Evolutionary conservation across 176 grass and related monocot genomes (phyloP).

Genomic region (Aegilops longissima): DNA sequence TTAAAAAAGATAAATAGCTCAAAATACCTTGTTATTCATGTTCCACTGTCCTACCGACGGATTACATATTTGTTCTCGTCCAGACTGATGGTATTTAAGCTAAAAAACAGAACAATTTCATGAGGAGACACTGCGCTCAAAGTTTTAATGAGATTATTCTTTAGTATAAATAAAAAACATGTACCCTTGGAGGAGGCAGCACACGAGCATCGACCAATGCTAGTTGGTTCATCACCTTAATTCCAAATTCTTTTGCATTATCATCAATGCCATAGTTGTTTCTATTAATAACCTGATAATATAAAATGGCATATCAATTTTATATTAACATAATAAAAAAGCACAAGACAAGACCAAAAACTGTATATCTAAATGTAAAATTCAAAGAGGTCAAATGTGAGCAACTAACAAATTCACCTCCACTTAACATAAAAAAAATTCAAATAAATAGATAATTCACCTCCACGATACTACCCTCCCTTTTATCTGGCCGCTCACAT

Average conservation of each 20-base stretch:
- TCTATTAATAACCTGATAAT: constrained; percentile 43
- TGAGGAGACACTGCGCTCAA: background rate
- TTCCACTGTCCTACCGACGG: constrained; percentile 82
- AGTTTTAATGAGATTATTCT: background rate
- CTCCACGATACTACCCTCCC: constrained; percentile 52
- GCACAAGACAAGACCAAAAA: background rate
- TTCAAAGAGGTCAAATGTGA: background rate
- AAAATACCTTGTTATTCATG: constrained; percentile 74
- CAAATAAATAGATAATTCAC: constrained; percentile 18
- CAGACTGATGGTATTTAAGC: constrained; percentile 87
- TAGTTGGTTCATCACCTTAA: constrained; percentile 52
- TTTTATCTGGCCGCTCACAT: constrained; percentile 50
- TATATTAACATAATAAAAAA: background rate
- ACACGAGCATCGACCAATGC: constrained; percentile 66
- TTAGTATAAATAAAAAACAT: background rate
- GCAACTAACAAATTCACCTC: constrained; percentile 46
- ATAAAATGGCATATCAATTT: background rate
- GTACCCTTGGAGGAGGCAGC: constrained; percentile 65
- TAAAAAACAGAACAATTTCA: constrained; percentile 21
- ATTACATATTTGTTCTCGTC: constrained; percentile 53
- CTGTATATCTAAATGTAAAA: background rate
- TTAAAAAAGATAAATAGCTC: background rate
- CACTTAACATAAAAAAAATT: background rate
- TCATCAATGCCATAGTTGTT: constrained; percentile 53
- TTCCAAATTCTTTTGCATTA: constrained; percentile 72